A percentile compares a stretch with the other conserved stretches of the same genome.
These are phyloP conservation scores for Ganoderma sinense DNA, from an alignment of 1,284 basidiomycete genomes.

Conservation along the genomic window DNA sequence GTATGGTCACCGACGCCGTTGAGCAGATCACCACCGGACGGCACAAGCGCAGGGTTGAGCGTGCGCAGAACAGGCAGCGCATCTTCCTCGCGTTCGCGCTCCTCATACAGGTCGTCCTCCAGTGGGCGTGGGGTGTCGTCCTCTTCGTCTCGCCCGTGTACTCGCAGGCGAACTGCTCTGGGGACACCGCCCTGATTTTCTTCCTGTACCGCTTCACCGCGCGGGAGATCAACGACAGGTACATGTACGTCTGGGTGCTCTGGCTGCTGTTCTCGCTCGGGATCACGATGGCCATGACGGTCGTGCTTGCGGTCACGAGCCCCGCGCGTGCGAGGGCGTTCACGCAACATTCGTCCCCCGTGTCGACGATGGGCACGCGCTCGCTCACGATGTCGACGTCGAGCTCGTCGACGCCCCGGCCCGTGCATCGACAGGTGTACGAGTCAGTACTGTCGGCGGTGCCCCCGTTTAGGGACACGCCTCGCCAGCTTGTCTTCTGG, in stretches of 20 bases:
- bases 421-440: conserved; percentile 22
- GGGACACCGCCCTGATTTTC: conserved; percentile 34
- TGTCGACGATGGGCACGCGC: conserved; percentile 12
- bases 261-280: conserved; percentile 41
- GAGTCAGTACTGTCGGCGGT: conserved; percentile 10
- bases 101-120: conserved; percentile 40
- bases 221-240: conserved; percentile 28
- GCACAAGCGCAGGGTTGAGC: conserved; percentile 28
- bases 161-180: conserved; percentile 37
- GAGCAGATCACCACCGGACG: conserved; percentile 20
- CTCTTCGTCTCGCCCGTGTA: conserved; percentile 39
- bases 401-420: conserved; percentile 10
- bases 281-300: conserved; percentile 35
- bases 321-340: conserved; percentile 27
- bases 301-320: conserved; percentile 37
- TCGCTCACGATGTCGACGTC: neutral
- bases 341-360: conserved; percentile 22
- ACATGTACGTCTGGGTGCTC: conserved; percentile 37
- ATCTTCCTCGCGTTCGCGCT: conserved; percentile 38
- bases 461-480: conserved; percentile 25
- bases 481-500: conserved; percentile 29
- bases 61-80: conserved; percentile 34
- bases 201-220: conserved; percentile 33
- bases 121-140: conserved; percentile 41
- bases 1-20: conserved; percentile 19